phyloP scores from a whole-genome alignment of 2,329 filamentous ascomycete species.

The Aspergillus oerlinghausenensis region DNA sequence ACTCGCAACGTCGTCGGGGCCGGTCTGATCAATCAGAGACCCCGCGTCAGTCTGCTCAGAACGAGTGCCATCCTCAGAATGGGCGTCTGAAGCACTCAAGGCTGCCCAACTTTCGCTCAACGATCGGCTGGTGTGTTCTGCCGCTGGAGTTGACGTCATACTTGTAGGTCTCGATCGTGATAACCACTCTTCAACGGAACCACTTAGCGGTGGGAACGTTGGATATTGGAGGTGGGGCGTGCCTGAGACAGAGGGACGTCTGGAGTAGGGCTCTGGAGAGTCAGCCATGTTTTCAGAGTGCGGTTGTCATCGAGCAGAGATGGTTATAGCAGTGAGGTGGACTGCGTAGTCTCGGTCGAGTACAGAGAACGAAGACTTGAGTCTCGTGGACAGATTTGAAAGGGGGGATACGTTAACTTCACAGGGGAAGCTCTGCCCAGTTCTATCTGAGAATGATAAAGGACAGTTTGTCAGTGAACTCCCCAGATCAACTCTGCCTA shows the following conservation, averaged over 20 bases:
- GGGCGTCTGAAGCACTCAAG: constrained; percentile 39
- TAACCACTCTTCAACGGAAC: constrained; percentile 39
- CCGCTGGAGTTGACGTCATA: constrained; percentile 35
- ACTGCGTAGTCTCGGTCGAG: constrained; percentile 16
- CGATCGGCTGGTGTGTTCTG: constrained; percentile 25
- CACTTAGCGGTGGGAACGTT: constrained; percentile 36
- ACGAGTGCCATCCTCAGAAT: constrained; percentile 42
- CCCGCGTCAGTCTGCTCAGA: constrained; percentile 42
- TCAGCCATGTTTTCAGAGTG: constrained; percentile 32
- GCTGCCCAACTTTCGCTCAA: constrained; percentile 46
- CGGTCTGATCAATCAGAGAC: constrained; percentile 41
- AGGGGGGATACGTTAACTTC: constrained; percentile 17
- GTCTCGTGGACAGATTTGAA: constrained; percentile 6
- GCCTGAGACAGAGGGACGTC: constrained; percentile 23
- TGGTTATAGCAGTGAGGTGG: constrained; percentile 11
- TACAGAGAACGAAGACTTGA: constrained; percentile 13
- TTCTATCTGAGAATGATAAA: constrained; percentile 3
- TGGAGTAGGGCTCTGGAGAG: constrained; percentile 29
- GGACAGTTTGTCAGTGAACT: constrained; percentile 4
- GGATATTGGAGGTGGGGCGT: constrained; percentile 36
- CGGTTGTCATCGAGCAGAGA: constrained; percentile 18
- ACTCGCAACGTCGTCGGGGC: constrained; percentile 43
- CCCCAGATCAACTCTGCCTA: constrained; percentile 14
- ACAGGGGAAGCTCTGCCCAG: constrained; percentile 4
- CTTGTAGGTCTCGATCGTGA: constrained; percentile 38